Conservation (phyloP, 768 basidiomycete species). For the Polyporus arcularius region DNA sequence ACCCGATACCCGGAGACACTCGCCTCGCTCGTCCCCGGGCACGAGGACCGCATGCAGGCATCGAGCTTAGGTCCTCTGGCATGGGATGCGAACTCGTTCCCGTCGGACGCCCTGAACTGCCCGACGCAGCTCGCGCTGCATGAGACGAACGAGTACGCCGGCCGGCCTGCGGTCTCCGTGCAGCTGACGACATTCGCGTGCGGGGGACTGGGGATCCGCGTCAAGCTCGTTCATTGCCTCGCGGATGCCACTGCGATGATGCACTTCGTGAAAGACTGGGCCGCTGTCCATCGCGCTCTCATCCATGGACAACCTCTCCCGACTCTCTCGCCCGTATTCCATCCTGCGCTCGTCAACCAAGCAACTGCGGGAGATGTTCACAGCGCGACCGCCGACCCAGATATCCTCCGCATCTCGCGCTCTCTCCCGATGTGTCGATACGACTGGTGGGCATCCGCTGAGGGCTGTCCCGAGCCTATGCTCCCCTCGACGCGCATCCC, state of each 20-base stretch:
- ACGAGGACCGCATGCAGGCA: background rate
- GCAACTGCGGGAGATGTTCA: conserved; percentile 36
- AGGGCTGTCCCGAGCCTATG: conserved; percentile 8
- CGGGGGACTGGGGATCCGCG: conserved; percentile 30
- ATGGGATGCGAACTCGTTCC: conserved; percentile 11
- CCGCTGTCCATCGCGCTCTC: conserved; percentile 27
- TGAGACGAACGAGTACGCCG: conserved; percentile 8
- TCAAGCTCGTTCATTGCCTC: conserved; percentile 37
- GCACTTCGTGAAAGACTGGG: conserved; percentile 39
- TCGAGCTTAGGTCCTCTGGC: too few species aligned
- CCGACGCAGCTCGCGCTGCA: conserved; percentile 2
- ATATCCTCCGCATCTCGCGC: conserved; percentile 23
- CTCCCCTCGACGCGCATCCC: background rate
- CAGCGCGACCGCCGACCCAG: conserved; percentile 21
- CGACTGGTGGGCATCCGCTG: conserved; percentile 15
- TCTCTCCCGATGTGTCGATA: conserved; percentile 10
- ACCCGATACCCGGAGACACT: background rate
- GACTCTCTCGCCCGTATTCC: conserved; percentile 30
- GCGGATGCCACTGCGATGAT: conserved; percentile 39
- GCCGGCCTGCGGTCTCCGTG: conserved; percentile 35
- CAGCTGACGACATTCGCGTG: conserved; percentile 36
- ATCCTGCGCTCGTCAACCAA: conserved; percentile 32
- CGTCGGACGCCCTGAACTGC: background rate
- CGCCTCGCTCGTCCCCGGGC: background rate
- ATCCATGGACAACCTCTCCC: conserved; percentile 10